Percentiles rank a stretch among this genome's conserved stretches.
Evolutionary conservation across 176 grass and related monocot genomes (phyloP).

Genomic region (Avena atlantica): DNA sequence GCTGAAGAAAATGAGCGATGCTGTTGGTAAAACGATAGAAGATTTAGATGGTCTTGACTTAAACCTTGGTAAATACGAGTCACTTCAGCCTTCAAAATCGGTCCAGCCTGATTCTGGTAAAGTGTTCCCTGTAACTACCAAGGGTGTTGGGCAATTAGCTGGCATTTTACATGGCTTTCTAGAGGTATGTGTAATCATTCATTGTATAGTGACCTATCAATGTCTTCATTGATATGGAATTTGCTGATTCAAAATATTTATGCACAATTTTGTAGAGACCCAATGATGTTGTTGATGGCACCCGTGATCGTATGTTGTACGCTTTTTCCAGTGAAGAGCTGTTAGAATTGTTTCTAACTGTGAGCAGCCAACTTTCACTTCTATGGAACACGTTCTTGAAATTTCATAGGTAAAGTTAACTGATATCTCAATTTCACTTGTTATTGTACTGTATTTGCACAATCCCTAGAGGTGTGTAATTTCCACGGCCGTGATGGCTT

Average conservation of each 20-base stretch:
- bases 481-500: neutral
- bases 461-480: neutral
- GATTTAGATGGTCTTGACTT: slow-evolving; percentile 72
- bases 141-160: slow-evolving; percentile 82
- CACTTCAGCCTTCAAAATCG: slow-evolving; percentile 57
- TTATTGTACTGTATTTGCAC: slow-evolving; percentile 3
- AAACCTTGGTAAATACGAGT: slow-evolving; percentile 85
- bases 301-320: slow-evolving; percentile 76
- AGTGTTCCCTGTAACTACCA: slow-evolving; percentile 63
- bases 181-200: slow-evolving; percentile 62
- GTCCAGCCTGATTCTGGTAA: slow-evolving; percentile 50
- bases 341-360: slow-evolving; percentile 78
- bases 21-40: slow-evolving; percentile 76
- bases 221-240: neutral
- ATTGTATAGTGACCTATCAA: slow-evolving; percentile 22
- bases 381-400: slow-evolving; percentile 97
- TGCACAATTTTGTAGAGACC: slow-evolving; percentile 63
- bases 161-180: slow-evolving; percentile 92
- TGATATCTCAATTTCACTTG: slow-evolving; percentile 38
- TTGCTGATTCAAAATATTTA: slow-evolving; percentile 45
- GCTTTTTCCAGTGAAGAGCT: slow-evolving; percentile 84
- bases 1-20: slow-evolving; percentile 72
- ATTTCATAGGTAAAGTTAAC: slow-evolving; percentile 77
- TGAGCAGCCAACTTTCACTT: slow-evolving; percentile 88
- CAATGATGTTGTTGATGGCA: slow-evolving; percentile 55